These are phyloP conservation scores for Suillus spraguei DNA, from an alignment of 768 basidiomycete species.

Conservation along the genomic window DNA sequence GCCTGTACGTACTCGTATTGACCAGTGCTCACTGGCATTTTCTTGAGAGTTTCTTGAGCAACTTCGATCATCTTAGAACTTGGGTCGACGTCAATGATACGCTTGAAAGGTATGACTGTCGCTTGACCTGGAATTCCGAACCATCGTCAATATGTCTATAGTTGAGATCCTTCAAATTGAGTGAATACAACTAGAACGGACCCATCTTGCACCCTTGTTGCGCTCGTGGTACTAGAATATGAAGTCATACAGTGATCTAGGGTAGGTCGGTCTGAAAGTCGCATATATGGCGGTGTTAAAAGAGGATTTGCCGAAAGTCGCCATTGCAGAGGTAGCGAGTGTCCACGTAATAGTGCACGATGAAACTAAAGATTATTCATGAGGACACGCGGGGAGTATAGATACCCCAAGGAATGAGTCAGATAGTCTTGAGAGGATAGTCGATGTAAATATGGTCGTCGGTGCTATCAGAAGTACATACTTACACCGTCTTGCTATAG, in stretches of 20 bases:
- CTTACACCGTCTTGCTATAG: too few species aligned
- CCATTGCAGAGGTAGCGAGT: constrained; percentile 59
- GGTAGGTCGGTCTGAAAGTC: constrained; percentile 73
- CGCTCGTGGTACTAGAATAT: constrained; percentile 60
- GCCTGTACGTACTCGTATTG: constrained; percentile 39
- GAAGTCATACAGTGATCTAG: constrained; percentile 60
- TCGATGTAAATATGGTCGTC: not conserved
- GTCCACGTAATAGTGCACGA: not conserved
- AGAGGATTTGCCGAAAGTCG: too few species aligned
- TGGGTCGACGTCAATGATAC: constrained; percentile 77
- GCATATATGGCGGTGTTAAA: constrained; percentile 75
- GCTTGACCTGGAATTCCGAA: constrained; percentile 59
- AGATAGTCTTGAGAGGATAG: constrained; percentile 2
- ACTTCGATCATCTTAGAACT: constrained; percentile 68
- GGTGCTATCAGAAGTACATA: constrained; percentile 4
- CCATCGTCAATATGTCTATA: not conserved
- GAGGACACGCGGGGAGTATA: not conserved
- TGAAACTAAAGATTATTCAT: not conserved
- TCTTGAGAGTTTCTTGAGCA: constrained; percentile 37
- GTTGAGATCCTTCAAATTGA: not conserved
- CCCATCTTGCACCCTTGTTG: constrained; percentile 43
- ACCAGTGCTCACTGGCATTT: constrained; percentile 22
- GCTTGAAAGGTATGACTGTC: constrained; percentile 55
- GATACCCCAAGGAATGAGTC: not conserved
- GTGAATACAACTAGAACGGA: constrained; percentile 36